Evolutionary conservation across 108 stramenopile genomes (phyloP).

Genomic region (Pseudonitzschia multiseries): DNA sequence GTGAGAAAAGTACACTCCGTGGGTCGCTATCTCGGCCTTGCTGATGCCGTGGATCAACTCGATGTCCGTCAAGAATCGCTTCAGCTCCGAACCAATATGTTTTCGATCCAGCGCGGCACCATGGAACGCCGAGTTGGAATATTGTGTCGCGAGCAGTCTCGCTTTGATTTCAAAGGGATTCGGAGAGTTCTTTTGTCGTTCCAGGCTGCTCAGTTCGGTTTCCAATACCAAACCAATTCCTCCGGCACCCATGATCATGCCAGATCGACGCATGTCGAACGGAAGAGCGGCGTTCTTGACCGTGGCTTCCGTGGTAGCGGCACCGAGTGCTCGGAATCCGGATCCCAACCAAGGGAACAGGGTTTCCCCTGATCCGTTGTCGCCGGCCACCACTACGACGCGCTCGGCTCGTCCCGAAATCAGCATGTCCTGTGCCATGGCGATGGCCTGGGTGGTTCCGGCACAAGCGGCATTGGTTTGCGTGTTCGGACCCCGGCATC

Average conservation of each 20-base stretch:
- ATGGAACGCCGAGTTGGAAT: conserved; percentile 94
- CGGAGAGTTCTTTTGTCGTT: conserved; percentile 52
- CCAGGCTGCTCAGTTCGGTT: conserved; percentile 72
- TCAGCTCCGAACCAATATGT: conserved; percentile 92
- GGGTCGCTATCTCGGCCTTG: conserved; percentile 86
- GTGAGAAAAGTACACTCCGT: conserved; percentile 97
- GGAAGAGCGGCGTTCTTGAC: conserved; percentile 89
- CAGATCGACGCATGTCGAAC: conserved; percentile 90
- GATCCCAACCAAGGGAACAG: conserved; percentile 94
- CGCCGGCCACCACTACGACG: conserved; percentile 93
- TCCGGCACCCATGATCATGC: conserved; percentile 94
- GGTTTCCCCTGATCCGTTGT: conserved; percentile 89
- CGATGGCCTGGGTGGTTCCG: conserved; percentile 95
- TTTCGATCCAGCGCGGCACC: conserved; percentile 93
- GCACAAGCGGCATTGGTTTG: conserved; percentile 98
- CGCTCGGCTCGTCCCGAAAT: conserved; percentile 90
- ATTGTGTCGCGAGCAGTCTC: conserved; percentile 87
- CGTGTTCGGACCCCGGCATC: conserved; percentile 94
- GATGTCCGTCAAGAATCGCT: conserved; percentile 84
- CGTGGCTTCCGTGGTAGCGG: conserved; percentile 73
- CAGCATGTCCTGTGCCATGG: conserved; percentile 95
- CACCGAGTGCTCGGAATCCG: conserved; percentile 94
- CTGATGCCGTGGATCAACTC: conserved; percentile 89
- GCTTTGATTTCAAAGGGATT: conserved; percentile 74
- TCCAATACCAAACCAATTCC: conserved; percentile 93